Evolutionary conservation across 768 basidiomycete genomes (phyloP).

Genomic region (Tulasnella sp.): DNA sequence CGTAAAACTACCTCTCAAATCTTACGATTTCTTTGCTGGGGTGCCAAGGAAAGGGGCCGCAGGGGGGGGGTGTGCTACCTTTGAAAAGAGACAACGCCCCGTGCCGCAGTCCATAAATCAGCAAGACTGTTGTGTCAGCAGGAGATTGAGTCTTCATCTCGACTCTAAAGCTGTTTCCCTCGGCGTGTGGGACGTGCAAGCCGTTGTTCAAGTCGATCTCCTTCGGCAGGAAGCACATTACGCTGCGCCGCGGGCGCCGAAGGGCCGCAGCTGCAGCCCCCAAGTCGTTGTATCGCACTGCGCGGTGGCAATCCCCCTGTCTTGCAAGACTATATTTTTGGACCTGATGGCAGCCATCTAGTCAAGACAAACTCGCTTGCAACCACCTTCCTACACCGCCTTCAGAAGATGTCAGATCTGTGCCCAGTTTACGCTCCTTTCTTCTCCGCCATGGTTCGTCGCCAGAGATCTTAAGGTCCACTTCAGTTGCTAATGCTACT

Average conservation of each 20-base stretch:
- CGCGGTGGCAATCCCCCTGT: background rate
- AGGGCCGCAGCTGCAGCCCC: background rate
- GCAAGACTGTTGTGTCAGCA: background rate
- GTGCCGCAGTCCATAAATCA: background rate
- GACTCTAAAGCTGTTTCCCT: background rate
- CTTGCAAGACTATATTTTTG: background rate
- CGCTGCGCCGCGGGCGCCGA: background rate
- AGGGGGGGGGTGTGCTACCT: no score
- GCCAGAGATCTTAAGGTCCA: background rate
- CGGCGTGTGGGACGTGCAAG: background rate
- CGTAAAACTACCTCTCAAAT: no score
- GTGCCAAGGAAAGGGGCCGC: no score
- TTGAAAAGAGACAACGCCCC: no score
- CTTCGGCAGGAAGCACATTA: background rate
- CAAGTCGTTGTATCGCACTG: background rate
- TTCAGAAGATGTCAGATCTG: slow-evolving; percentile 64
- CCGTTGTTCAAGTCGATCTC: background rate
- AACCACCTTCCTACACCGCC: background rate
- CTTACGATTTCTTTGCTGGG: no score
- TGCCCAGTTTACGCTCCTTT: slow-evolving; percentile 97
- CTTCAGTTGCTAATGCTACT: background rate
- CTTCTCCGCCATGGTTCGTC: slow-evolving; percentile 90
- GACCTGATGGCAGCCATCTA: background rate
- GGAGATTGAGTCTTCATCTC: background rate
- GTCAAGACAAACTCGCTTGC: background rate